A percentile compares a stretch with the other conserved stretches of the same genome.
These are phyloP conservation scores for Tulasnella sp. DNA, from an alignment of 768 basidiomycete species.

Conservation along the genomic window DNA sequence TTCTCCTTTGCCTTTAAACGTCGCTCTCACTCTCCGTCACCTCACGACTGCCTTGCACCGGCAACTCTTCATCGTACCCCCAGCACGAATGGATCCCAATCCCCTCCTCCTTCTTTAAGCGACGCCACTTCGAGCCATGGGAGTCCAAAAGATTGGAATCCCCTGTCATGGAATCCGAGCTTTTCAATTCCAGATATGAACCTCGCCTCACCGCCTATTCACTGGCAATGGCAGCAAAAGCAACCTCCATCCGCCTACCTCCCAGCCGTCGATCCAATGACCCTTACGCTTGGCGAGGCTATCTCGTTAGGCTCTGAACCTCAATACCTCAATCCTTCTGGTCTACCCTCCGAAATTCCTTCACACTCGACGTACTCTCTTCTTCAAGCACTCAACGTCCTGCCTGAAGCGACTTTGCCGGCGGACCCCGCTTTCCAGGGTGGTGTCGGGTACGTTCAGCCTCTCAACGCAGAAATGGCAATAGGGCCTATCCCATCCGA, in stretches of 20 bases:
- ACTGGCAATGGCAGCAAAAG: constrained; percentile 16
- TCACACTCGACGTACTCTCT: not conserved
- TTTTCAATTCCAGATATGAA: not conserved
- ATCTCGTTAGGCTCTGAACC: not conserved
- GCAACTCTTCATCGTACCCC: constrained; percentile 10
- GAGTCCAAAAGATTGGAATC: constrained; percentile 1
- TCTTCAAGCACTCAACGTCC: not conserved
- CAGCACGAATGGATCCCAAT: constrained; percentile 1
- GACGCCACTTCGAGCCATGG: constrained; percentile 16
- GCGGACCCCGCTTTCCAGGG: not conserved
- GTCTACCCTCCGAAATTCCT: not conserved
- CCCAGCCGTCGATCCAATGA: not conserved
- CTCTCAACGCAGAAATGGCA: not conserved
- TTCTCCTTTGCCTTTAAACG: constrained; percentile 21
- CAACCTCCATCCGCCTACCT: not conserved
- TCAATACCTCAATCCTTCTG: not conserved
- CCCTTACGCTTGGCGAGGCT: not conserved
- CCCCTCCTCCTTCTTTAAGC: constrained; percentile 16
- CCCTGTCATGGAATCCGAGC: not conserved
- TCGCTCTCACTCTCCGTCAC: constrained; percentile 9
- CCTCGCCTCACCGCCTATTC: not conserved
- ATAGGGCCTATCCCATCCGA: not conserved
- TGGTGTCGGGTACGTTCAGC: not conserved
- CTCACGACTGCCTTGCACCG: not conserved
- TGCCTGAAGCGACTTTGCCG: not conserved